phyloP scores from a whole-genome alignment of 352 stramenopile species.

The Pythium folliculosum region DNA sequence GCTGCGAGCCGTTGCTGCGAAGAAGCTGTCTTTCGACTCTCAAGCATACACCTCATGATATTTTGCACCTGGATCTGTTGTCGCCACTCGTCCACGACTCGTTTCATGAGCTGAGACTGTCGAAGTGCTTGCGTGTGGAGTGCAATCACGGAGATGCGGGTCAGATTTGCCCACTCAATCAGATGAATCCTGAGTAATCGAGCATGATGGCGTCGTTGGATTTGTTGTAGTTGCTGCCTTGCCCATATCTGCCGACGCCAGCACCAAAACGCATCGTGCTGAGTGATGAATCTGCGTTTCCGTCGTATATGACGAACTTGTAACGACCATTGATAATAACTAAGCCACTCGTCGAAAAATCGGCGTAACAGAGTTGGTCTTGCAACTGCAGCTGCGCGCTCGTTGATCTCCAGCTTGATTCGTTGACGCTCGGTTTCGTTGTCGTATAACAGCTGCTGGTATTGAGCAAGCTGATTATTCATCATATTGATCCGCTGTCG shows the following conservation, averaged over 20 bases:
- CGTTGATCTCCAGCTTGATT: constrained; percentile 59
- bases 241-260: constrained; percentile 59
- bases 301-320: constrained; percentile 48
- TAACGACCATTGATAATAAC: constrained; percentile 49
- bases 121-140: constrained; percentile 36
- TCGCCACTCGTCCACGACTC: constrained; percentile 44
- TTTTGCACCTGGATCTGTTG: constrained; percentile 25
- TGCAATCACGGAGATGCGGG: constrained; percentile 55
- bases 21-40: not conserved
- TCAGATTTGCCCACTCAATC: constrained; percentile 56
- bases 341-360: constrained; percentile 66
- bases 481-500: constrained; percentile 48
- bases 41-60: constrained; percentile 16
- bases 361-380: constrained; percentile 52
- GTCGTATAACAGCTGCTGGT: constrained; percentile 42
- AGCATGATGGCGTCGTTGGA: constrained; percentile 30
- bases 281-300: constrained; percentile 49
- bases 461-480: constrained; percentile 45
- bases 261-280: constrained; percentile 66
- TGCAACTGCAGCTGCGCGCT: constrained; percentile 44
- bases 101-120: constrained; percentile 29
- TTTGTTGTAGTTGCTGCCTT: constrained; percentile 41
- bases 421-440: constrained; percentile 46
- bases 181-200: constrained; percentile 39
- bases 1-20: not conserved